phyloP scores from a whole-genome alignment of 1,284 basidiomycete genomes.

The Sanguinoderma infundibulare region DNA sequence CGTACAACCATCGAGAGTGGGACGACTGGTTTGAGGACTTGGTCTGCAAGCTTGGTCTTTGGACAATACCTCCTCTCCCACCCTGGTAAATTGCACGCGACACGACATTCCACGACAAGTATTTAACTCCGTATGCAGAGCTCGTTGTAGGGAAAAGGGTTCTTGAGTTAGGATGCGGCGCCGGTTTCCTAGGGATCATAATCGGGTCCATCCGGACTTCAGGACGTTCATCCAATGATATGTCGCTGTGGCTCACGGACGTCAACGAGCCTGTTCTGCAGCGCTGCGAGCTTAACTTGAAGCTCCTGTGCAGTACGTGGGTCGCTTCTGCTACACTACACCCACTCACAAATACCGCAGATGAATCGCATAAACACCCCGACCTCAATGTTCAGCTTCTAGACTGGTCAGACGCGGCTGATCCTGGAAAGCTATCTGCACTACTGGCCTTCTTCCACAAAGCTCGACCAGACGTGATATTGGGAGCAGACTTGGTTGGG shows the following conservation, averaged over 20 bases:
- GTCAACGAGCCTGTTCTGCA: constrained; percentile 65
- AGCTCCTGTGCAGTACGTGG: constrained; percentile 65
- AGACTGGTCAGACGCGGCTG: constrained; percentile 69
- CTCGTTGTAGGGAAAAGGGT: constrained; percentile 50
- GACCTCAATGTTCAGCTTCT: constrained; percentile 48
- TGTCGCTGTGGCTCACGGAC: constrained; percentile 64
- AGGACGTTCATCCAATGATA: background rate
- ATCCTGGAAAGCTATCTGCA: constrained; percentile 32
- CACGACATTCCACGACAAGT: background rate
- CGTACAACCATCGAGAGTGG: constrained; percentile 72
- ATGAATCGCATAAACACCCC: constrained; percentile 53
- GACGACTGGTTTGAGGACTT: constrained; percentile 78
- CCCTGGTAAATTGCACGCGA: constrained; percentile 43
- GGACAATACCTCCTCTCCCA: constrained; percentile 63
- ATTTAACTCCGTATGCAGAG: constrained; percentile 42
- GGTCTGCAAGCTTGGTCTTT: constrained; percentile 73
- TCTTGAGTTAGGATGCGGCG: constrained; percentile 75
- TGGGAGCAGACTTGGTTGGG: constrained; percentile 74
- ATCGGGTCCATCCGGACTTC: constrained; percentile 46
- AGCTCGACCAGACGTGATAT: constrained; percentile 55
- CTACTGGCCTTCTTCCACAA: constrained; percentile 42
- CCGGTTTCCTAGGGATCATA: constrained; percentile 73
- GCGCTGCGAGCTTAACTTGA: constrained; percentile 61
- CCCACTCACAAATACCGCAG: constrained; percentile 35
- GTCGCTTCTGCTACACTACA: background rate